A percentile compares a stretch with the other conserved stretches of the same genome.
Evolutionary conservation across 2,329 filamentous ascomycete species (phyloP).

Genomic region (Verticillium zaregamsianum): DNA sequence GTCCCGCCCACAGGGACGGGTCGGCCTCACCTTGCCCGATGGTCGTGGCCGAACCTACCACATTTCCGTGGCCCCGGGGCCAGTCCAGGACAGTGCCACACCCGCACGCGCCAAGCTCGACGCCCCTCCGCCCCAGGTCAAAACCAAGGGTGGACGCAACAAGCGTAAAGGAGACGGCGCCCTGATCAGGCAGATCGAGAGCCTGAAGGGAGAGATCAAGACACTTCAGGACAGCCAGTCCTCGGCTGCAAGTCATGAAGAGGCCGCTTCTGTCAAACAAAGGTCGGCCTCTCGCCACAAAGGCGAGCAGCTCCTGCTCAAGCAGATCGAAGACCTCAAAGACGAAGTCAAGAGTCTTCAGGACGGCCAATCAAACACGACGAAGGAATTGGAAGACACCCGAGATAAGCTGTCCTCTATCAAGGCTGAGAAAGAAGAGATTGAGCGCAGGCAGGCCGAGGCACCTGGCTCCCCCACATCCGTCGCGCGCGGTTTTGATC

Average conservation of each 20-base stretch:
- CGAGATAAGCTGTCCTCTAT: conserved; percentile 6
- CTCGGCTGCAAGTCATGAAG: not conserved
- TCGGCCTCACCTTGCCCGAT: not conserved
- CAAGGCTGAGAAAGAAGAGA: conserved; percentile 8
- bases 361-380: conserved; percentile 7
- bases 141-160: conserved; percentile 2
- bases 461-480: not conserved
- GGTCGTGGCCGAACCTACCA: conserved; percentile 2
- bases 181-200: conserved; percentile 9
- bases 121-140: not conserved
- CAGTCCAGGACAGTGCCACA: not conserved
- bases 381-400: conserved; percentile 10
- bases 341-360: conserved; percentile 10
- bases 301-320: conserved; percentile 8
- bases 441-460: conserved; percentile 3
- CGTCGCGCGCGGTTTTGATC: conserved; percentile 6
- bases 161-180: conserved; percentile 6
- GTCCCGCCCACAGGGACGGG: not conserved
- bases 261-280: not conserved
- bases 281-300: conserved; percentile 5
- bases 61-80: conserved; percentile 1
- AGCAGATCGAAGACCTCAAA: conserved; percentile 10
- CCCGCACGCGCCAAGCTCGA: not conserved
- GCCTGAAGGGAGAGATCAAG: conserved; percentile 10
- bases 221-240: conserved; percentile 7